These are phyloP conservation scores for Ogataea hybrid DNA, from an alignment of 1,139 yeast species.

Conservation along the genomic window DNA sequence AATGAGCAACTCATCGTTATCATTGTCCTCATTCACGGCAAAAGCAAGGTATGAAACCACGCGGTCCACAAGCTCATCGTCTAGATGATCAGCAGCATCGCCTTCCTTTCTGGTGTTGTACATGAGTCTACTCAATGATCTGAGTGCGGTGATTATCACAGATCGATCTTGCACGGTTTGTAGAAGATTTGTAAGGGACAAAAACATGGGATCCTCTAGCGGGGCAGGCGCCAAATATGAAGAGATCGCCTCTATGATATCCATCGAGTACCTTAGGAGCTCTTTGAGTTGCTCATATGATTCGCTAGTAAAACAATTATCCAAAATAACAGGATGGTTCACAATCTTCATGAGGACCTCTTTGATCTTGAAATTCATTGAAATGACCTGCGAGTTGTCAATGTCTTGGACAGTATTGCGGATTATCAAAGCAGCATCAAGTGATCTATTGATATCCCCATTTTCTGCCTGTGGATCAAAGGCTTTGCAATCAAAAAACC, in stretches of 20 bases:
- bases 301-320: conserved; percentile 34
- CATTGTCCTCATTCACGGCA: conserved; percentile 27
- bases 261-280: conserved; percentile 66
- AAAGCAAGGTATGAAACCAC: conserved; percentile 47
- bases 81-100: conserved; percentile 43
- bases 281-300: conserved; percentile 51
- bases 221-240: conserved; percentile 77
- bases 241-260: conserved; percentile 79
- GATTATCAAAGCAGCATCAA: conserved; percentile 67
- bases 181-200: conserved; percentile 47
- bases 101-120: conserved; percentile 44
- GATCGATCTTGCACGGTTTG: conserved; percentile 53
- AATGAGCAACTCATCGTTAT: conserved; percentile 56
- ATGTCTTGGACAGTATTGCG: conserved; percentile 84
- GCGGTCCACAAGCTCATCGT: conserved; percentile 38
- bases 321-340: conserved; percentile 36
- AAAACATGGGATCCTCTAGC: conserved; percentile 60
- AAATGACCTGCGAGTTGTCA: conserved; percentile 76
- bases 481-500: conserved; percentile 39
- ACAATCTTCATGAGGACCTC: conserved; percentile 52
- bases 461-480: conserved; percentile 22
- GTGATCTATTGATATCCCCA: conserved; percentile 40
- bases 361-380: conserved; percentile 51
- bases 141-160: conserved; percentile 49
- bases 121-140: conserved; percentile 48